These are phyloP conservation scores for Diaporthe aspalathi DNA, from an alignment of 2,329 filamentous ascomycete species.

Conservation along the genomic window DNA sequence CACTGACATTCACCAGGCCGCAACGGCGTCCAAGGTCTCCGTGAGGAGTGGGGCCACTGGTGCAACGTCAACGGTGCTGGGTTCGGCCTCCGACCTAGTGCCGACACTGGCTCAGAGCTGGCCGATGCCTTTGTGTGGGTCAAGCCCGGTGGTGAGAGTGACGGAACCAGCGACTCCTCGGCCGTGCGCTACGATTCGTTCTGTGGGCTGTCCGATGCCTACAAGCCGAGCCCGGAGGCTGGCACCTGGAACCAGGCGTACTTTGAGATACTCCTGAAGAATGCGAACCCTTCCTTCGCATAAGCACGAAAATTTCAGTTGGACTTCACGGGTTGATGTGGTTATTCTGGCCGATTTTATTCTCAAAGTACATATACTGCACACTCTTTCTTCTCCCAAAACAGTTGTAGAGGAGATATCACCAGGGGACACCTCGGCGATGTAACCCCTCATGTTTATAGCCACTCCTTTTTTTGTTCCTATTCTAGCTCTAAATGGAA, in stretches of 20 bases:
- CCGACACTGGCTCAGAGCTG: constrained; percentile 65
- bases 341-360: background rate
- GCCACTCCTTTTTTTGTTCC: background rate
- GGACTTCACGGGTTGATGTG: constrained; percentile 20
- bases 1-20: constrained; percentile 44
- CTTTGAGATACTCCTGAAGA: constrained; percentile 57
- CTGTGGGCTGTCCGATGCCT: constrained; percentile 53
- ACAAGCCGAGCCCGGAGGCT: constrained; percentile 55
- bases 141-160: constrained; percentile 70
- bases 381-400: background rate
- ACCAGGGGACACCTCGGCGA: background rate
- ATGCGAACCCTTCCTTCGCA: constrained; percentile 51
- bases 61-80: constrained; percentile 68
- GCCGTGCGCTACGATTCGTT: constrained; percentile 52
- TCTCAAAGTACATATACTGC: constrained; percentile 4
- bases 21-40: constrained; percentile 55
- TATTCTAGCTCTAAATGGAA: background rate
- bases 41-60: constrained; percentile 59
- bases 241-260: constrained; percentile 58
- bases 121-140: constrained; percentile 75
- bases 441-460: background rate
- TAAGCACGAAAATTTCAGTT: constrained; percentile 14
- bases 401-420: background rate
- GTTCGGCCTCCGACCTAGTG: constrained; percentile 68
- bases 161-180: constrained; percentile 52